These are phyloP conservation scores for Starmerella ratchasimensis DNA, from an alignment of 805 yeast genomes.

Conservation along the genomic window DNA sequence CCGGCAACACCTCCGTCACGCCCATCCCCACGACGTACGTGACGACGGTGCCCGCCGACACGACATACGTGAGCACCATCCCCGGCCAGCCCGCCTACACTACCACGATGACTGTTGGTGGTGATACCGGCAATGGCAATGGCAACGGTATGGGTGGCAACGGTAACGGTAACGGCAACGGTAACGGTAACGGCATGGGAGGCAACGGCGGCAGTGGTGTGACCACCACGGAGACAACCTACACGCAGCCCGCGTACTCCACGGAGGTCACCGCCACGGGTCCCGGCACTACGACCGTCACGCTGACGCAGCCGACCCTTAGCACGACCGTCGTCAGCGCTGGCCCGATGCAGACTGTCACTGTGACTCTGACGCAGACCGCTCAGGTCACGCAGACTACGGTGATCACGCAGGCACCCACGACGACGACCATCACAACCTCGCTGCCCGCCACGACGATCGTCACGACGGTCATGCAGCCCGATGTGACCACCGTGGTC, in stretches of 20 bases:
- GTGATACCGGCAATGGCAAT: neutral
- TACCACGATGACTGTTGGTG: neutral
- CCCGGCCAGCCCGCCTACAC: slow-evolving; percentile 11
- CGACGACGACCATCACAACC: slow-evolving; percentile 3
- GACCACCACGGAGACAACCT: slow-evolving; percentile 1
- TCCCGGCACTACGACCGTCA: slow-evolving; percentile 10
- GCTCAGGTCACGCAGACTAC: slow-evolving; percentile 5
- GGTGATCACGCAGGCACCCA: neutral
- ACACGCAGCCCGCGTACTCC: slow-evolving; percentile 11
- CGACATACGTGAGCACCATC: slow-evolving; percentile 6
- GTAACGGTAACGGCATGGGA: neutral
- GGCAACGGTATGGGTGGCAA: neutral
- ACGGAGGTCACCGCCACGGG: slow-evolving; percentile 7
- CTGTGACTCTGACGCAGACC: slow-evolving; percentile 5
- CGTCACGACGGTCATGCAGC: slow-evolving; percentile 3
- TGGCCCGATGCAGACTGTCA: slow-evolving; percentile 1
- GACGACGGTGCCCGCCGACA: slow-evolving; percentile 2
- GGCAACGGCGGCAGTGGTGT: slow-evolving; percentile 1
- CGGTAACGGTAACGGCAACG: neutral
- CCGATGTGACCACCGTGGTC: slow-evolving; percentile 5
- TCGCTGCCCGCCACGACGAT: slow-evolving; percentile 4
- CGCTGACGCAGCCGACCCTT: slow-evolving; percentile 5
- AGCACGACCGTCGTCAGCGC: slow-evolving; percentile 8
- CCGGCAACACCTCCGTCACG: slow-evolving; percentile 2
- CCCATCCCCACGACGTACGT: slow-evolving; percentile 6